A percentile compares a stretch with the other conserved stretches of the same genome.
phyloP scores from a whole-genome alignment of 2,329 filamentous ascomycete species.

The Neofusicoccum parvum region DNA sequence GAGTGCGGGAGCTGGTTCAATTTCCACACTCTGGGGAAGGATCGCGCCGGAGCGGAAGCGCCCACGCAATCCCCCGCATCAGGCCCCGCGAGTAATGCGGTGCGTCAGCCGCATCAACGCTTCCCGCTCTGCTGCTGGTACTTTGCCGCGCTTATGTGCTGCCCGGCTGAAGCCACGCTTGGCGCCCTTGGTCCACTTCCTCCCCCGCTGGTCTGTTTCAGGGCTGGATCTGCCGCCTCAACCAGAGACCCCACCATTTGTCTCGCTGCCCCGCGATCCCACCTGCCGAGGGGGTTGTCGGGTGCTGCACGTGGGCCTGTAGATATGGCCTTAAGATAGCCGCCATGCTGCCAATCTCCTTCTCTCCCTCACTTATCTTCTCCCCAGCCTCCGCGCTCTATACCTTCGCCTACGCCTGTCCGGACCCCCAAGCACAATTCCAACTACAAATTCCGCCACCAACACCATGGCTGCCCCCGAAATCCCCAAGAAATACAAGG shows the following conservation, averaged over 20 bases:
- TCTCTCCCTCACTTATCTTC: not conserved
- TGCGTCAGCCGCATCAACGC: not conserved
- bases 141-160: not conserved
- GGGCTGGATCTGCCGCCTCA: not conserved
- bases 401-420: not conserved
- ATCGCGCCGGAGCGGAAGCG: not conserved
- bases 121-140: not conserved
- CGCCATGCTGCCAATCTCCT: not conserved
- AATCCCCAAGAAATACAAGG: slow-evolving; percentile 63
- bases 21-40: not conserved
- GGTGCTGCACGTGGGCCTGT: not conserved
- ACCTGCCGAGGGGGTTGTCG: not conserved
- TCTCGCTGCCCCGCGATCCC: not conserved
- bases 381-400: not conserved
- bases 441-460: not conserved
- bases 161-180: not conserved
- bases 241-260: not conserved
- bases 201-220: not conserved
- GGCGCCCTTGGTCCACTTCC: not conserved
- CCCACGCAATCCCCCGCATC: not conserved
- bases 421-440: no score
- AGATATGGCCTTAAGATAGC: not conserved
- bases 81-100: not conserved
- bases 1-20: not conserved
- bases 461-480: slow-evolving; percentile 30